phyloP scores from a whole-genome alignment of 1,284 basidiomycete genomes.

The Amylostereum areolatum region DNA sequence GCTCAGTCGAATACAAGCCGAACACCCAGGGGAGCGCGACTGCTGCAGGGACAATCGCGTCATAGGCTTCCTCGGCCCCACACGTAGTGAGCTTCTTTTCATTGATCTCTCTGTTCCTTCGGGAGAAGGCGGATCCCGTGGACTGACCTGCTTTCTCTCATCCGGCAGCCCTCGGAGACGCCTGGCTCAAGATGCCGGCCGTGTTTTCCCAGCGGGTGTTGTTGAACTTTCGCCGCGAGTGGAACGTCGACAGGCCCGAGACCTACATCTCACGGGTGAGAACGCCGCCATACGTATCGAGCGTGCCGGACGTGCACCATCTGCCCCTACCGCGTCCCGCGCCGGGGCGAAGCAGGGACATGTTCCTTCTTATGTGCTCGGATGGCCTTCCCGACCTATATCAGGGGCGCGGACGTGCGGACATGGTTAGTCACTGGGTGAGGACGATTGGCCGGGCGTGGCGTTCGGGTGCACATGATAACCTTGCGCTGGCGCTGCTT shows the following conservation, averaged over 20 bases:
- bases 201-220: conserved; percentile 52
- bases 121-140: not conserved
- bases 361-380: conserved; percentile 44
- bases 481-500: conserved; percentile 47
- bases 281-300: conserved; percentile 57
- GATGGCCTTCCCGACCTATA: conserved; percentile 56
- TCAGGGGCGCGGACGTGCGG: conserved; percentile 26
- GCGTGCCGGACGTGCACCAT: conserved; percentile 45
- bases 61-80: conserved; percentile 59
- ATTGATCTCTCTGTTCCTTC: not conserved
- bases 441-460: conserved; percentile 25
- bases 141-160: conserved; percentile 4
- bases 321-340: conserved; percentile 14
- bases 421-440: conserved; percentile 37
- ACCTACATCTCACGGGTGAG: conserved; percentile 40
- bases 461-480: conserved; percentile 19
- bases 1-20: conserved; percentile 37
- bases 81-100: conserved; percentile 41
- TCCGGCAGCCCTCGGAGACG: conserved; percentile 53
- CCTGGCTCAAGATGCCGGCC: conserved; percentile 55
- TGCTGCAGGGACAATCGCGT: conserved; percentile 48
- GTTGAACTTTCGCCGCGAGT: conserved; percentile 39
- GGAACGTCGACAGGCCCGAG: conserved; percentile 32
- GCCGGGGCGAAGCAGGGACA: conserved; percentile 8
- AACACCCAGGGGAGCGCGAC: conserved; percentile 50